Percentiles rank a stretch among this genome's conserved stretches.
These are phyloP conservation scores for Castanea sativa DNA, from an alignment of 306 rosid species.

Conservation along the genomic window DNA sequence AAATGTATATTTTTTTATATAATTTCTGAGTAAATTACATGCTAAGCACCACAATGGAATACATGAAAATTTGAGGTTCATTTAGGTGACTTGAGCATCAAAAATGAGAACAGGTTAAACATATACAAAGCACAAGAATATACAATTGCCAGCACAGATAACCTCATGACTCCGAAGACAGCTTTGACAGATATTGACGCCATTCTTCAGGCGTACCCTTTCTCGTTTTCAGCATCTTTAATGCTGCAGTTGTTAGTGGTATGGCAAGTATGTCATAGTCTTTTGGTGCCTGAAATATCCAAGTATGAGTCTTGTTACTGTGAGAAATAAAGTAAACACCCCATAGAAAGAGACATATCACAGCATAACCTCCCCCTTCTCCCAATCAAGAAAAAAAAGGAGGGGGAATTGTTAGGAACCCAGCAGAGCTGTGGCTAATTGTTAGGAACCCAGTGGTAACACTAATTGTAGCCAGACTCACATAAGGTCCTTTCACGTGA, in stretches of 20 bases:
- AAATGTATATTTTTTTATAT: slow-evolving; percentile 6
- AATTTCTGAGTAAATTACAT: slow-evolving; percentile 23
- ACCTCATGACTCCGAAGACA: slow-evolving; percentile 38
- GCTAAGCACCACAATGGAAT: slow-evolving; percentile 19
- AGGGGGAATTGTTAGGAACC: background rate
- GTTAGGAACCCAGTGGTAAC: too few species aligned
- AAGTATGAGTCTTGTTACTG: slow-evolving; percentile 9
- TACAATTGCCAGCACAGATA: slow-evolving; percentile 13
- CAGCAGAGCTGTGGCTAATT: background rate
- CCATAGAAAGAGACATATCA: background rate
- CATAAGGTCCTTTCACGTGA: background rate
- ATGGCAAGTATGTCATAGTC: slow-evolving; percentile 91
- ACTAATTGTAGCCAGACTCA: background rate
- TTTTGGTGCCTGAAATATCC: slow-evolving; percentile 71
- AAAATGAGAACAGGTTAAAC: slow-evolving; percentile 16
- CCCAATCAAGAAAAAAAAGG: background rate
- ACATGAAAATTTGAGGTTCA: slow-evolving; percentile 6
- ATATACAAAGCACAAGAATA: slow-evolving; percentile 9
- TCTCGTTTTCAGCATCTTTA: slow-evolving; percentile 62
- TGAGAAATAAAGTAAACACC: background rate
- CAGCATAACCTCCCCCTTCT: background rate
- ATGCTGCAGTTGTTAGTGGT: slow-evolving; percentile 82
- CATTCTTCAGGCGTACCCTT: slow-evolving; percentile 92
- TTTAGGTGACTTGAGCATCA: slow-evolving; percentile 14
- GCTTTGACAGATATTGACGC: slow-evolving; percentile 75